Percentiles rank a stretch among this genome's conserved stretches.
phyloP scores from a whole-genome alignment of 169 alveolate genomes.

The Plasmodium gonderi region DNA sequence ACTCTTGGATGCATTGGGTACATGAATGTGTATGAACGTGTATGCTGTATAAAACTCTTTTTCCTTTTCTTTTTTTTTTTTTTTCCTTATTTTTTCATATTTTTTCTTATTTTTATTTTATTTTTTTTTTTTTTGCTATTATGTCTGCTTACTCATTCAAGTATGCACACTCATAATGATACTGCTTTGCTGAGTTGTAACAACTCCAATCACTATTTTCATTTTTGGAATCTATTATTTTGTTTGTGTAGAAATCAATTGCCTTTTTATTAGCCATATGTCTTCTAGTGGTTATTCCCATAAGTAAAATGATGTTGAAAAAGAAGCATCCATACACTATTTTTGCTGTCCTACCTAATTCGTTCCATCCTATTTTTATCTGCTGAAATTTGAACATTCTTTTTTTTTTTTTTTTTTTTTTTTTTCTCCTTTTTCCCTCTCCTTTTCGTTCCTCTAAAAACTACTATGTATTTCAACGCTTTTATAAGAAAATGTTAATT shows the following conservation, averaged over 20 bases:
- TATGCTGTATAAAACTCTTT: no score
- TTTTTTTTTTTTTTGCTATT: not conserved
- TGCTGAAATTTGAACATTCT: slow-evolving; percentile 42
- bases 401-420: not conserved
- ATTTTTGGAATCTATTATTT: slow-evolving; percentile 48
- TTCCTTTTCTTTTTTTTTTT: not conserved
- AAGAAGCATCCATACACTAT: slow-evolving; percentile 66
- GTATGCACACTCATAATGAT: slow-evolving; percentile 80
- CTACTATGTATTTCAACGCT: no score
- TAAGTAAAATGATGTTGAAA: slow-evolving; percentile 48
- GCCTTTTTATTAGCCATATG: slow-evolving; percentile 73
- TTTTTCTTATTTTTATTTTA: no score
- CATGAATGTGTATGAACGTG: no score
- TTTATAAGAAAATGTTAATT: no score
- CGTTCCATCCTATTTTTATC: slow-evolving; percentile 46
- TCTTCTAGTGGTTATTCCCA: slow-evolving; percentile 73
- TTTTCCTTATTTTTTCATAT: not conserved
- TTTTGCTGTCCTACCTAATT: slow-evolving; percentile 60
- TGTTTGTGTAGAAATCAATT: slow-evolving; percentile 39
- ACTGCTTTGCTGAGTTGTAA: slow-evolving; percentile 81
- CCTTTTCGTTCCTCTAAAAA: no score
- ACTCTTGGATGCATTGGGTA: no score
- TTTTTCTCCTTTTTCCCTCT: no score
- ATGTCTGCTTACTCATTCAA: slow-evolving; percentile 29
- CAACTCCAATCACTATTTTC: slow-evolving; percentile 81